Conservation (phyloP, 1,284 basidiomycete genomes). For the Leccinum insolens region DNA sequence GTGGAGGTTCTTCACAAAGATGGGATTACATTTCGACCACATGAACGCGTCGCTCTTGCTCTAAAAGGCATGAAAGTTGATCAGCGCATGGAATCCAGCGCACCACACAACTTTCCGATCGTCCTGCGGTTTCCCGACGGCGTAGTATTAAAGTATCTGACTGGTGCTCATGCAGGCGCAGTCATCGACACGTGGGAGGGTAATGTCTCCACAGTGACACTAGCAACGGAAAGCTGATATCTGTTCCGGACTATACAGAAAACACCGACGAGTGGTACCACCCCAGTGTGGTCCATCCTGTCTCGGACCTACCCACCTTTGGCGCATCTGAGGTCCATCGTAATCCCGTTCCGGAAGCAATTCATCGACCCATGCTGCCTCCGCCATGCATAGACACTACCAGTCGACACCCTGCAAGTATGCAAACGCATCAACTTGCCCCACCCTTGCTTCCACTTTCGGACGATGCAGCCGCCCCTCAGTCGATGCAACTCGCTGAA, state of each 20-base stretch:
- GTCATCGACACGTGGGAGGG: constrained; percentile 44
- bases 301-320: constrained; percentile 15
- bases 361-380: not conserved
- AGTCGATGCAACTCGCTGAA: constrained; percentile 1
- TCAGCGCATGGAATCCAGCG: constrained; percentile 28
- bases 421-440: not conserved
- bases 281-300: constrained; percentile 16
- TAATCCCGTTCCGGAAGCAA: not conserved
- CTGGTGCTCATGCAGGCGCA: constrained; percentile 26
- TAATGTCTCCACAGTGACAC: constrained; percentile 21
- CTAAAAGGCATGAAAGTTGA: constrained; percentile 43
- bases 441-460: not conserved
- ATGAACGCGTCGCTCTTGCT: constrained; percentile 43
- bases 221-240: constrained; percentile 1
- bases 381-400: not conserved
- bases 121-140: constrained; percentile 42
- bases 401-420: not conserved
- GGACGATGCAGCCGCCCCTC: constrained; percentile 1
- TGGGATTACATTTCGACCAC: constrained; percentile 37
- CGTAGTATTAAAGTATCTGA: constrained; percentile 40
- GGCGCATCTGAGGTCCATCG: constrained; percentile 9
- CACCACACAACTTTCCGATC: constrained; percentile 38
- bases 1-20: constrained; percentile 38
- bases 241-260: constrained; percentile 10
- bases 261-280: constrained; percentile 33